Percentiles rank a stretch among this genome's conserved stretches.
Evolutionary conservation across 768 basidiomycete genomes (phyloP).

Genomic region (Rhodotorula kratochvilovae): DNA sequence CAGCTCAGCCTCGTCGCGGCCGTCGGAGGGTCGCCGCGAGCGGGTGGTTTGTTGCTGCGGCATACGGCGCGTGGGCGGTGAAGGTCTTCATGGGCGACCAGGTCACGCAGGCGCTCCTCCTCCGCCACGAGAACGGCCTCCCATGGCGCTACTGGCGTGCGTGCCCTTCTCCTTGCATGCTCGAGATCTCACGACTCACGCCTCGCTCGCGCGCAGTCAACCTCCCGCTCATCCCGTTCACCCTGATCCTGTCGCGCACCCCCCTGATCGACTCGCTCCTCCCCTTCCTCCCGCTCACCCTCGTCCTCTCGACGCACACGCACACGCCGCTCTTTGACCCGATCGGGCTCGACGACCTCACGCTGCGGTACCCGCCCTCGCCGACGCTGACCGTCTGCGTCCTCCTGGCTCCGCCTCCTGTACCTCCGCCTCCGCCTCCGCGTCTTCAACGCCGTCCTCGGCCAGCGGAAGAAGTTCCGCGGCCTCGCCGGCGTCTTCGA

Average conservation of each 20-base stretch:
- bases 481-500: conserved; percentile 33
- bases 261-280: conserved; percentile 43
- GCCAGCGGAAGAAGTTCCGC: conserved; percentile 1
- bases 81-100: conserved; percentile 26
- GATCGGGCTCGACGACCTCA: conserved; percentile 31
- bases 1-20: conserved; percentile 14
- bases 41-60: conserved; percentile 28
- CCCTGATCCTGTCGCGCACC: conserved; percentile 40
- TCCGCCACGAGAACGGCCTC: not conserved
- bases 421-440: conserved; percentile 29
- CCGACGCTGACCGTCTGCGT: conserved; percentile 41
- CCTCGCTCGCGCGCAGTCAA: conserved; percentile 16
- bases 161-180: not conserved
- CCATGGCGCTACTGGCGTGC: conserved; percentile 27
- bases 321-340: conserved; percentile 16
- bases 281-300: conserved; percentile 41
- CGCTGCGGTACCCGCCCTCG: conserved; percentile 36
- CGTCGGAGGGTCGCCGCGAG: conserved; percentile 27
- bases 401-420: conserved; percentile 36
- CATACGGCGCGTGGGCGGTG: conserved; percentile 37
- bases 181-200: not conserved
- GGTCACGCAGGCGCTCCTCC: conserved; percentile 13
- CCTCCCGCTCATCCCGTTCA: conserved; percentile 39
- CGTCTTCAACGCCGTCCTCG: conserved; percentile 35
- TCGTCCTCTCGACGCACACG: conserved; percentile 29